phyloP scores from a whole-genome alignment of 805 yeast species.

The Candida nemodendra region DNA sequence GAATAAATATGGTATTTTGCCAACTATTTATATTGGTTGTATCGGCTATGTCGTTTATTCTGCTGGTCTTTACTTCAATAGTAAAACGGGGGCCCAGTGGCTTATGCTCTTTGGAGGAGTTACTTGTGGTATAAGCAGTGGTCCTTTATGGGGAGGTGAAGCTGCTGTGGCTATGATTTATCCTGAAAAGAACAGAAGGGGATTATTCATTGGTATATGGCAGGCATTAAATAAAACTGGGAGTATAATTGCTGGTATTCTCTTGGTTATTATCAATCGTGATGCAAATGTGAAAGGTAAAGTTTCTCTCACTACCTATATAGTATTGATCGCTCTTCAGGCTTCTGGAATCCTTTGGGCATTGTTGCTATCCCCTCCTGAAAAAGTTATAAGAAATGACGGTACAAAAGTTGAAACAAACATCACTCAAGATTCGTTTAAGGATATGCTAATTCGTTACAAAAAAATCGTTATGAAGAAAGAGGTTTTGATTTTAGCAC shows the following conservation, averaged over 20 bases:
- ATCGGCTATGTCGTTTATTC: conserved; percentile 22
- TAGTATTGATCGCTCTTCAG: conserved; percentile 25
- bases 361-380: conserved; percentile 22
- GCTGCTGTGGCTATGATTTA: conserved; percentile 26
- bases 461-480: conserved; percentile 3
- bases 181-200: conserved; percentile 23
- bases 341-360: conserved; percentile 22
- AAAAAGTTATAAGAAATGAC: conserved; percentile 28
- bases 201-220: conserved; percentile 29
- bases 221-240: conserved; percentile 25
- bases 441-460: conserved; percentile 1
- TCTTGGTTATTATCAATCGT: conserved; percentile 16
- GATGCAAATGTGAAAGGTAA: conserved; percentile 14
- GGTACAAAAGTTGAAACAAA: conserved; percentile 17
- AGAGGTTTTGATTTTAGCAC: conserved; percentile 6
- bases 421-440: conserved; percentile 1
- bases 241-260: conserved; percentile 26
- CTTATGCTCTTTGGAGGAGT: conserved; percentile 26
- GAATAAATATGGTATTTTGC: conserved; percentile 21
- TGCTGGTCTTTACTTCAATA: conserved; percentile 28
- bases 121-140: conserved; percentile 25
- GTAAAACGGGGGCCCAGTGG: conserved; percentile 25
- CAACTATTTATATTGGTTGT: conserved; percentile 17
- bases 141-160: conserved; percentile 29
- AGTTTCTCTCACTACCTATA: conserved; percentile 23